phyloP scores from a whole-genome alignment of 2,329 filamentous ascomycete genomes.

The Pseudogymnoascus sp. region DNA sequence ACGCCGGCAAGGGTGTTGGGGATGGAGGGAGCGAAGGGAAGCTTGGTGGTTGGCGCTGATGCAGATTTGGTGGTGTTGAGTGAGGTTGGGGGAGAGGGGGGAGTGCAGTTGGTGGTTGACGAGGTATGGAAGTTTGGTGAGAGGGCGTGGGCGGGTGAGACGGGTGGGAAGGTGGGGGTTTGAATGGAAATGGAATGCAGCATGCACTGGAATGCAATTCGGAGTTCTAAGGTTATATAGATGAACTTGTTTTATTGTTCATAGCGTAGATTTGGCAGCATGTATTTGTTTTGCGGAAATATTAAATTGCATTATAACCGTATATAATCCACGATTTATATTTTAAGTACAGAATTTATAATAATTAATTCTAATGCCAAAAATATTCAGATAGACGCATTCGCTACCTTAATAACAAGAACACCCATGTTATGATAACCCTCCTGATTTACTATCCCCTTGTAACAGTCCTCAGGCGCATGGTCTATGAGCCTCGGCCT shows the following conservation, averaged over 20 bases:
- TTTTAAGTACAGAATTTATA: background rate
- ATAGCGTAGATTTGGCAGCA: background rate
- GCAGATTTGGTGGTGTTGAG: constrained; percentile 64
- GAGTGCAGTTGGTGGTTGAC: constrained; percentile 53
- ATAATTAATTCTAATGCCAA: background rate
- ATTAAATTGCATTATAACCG: background rate
- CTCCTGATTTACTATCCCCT: no score
- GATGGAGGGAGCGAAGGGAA: constrained; percentile 58
- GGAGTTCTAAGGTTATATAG: background rate
- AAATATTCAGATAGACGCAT: no score
- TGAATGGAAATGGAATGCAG: background rate
- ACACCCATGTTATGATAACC: no score
- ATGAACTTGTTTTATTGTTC: background rate
- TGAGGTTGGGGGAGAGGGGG: constrained; percentile 39
- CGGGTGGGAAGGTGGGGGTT: background rate
- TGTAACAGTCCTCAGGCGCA: no score
- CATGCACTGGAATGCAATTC: background rate
- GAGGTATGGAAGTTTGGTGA: constrained; percentile 75
- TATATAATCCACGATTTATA: background rate
- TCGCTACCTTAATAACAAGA: no score
- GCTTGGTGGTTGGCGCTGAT: constrained; percentile 53
- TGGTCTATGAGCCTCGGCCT: no score
- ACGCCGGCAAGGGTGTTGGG: constrained; percentile 74
- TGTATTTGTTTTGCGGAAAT: background rate
- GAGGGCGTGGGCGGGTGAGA: constrained; percentile 33